phyloP scores from a whole-genome alignment of 257 asterid species.

The Nicotiana knightiana region DNA sequence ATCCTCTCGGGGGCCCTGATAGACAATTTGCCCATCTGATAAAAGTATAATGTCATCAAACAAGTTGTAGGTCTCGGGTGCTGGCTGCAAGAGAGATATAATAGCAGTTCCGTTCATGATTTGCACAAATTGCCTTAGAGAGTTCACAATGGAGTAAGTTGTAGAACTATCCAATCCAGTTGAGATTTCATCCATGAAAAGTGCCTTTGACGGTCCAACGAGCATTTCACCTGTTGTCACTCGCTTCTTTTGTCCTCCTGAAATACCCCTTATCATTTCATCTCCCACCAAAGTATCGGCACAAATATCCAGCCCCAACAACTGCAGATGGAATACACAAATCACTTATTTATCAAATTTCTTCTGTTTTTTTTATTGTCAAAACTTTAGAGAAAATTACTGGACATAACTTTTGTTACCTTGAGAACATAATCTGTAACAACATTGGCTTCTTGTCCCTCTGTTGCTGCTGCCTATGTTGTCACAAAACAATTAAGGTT shows the following conservation, averaged over 20 bases:
- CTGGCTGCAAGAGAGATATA: constrained; percentile 55
- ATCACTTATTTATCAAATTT: no score
- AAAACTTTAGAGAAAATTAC: no score
- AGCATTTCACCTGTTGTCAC: constrained; percentile 37
- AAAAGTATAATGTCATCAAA: constrained; percentile 49
- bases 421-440: constrained; percentile 24
- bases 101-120: constrained; percentile 43
- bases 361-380: no score
- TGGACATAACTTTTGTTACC: not conserved
- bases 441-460: constrained; percentile 31
- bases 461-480: constrained; percentile 26
- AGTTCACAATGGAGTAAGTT: constrained; percentile 41
- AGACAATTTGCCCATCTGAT: constrained; percentile 51
- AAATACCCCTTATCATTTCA: constrained; percentile 58
- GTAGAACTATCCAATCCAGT: constrained; percentile 62
- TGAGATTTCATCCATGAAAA: constrained; percentile 59
- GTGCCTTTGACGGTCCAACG: constrained; percentile 52
- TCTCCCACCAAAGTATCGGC: constrained; percentile 52
- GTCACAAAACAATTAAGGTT: no score
- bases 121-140: constrained; percentile 46
- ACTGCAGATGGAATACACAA: no score
- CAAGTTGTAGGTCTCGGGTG: constrained; percentile 55
- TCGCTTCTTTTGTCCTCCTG: constrained; percentile 63
- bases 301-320: constrained; percentile 43
- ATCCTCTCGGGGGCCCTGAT: constrained; percentile 41